Evolutionary conservation across 345 rosid genomes (phyloP), one percentile per base, ranked within the genome.

Genomic region (Salix koriyanagi): DNA sequence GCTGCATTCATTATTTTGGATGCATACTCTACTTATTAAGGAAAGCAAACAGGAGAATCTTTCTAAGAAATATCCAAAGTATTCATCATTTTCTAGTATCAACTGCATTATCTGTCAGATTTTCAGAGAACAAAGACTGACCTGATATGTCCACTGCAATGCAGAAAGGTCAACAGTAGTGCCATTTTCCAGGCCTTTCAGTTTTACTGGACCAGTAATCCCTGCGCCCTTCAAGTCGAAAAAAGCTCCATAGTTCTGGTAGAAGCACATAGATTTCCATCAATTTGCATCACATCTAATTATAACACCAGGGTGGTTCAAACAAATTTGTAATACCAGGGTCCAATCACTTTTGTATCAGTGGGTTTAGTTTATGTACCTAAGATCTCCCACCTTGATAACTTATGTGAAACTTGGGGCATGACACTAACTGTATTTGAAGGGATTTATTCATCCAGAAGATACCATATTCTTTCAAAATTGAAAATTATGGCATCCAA

Each of bases 141-240:
- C 99, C 97, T 96, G 98, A 86, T 93, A 96, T 26, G 90, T 91
- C 99, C 99, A 96, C 75, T 79, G 84, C 85, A 79, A 87, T 39
- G 91, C 86, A 78, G 94, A 84, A 69, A 93, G 89, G 85, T 93
- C 94, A 6, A 83, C 48, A 54, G 84, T 80, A 77, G 77, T 81
- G 71, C 91, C 93, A 70, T 84, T 86, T 56, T 85, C 84, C 46
- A 82, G 86, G 32, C 87, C 89, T 81, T 88, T 85, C 79, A 93
- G 80, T 67, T 83, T 87, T 81, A 96, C 97, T 18, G 99, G 99
- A 79, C 98, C 97, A 13, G 91, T 93, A 71, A 96, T 80, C 76
- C 99, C 99, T 2, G 99, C 99, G 37, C 96, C 96, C 3, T 5
- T 9, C 78, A 76, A 76, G 80, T 96, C 98, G 74, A 76, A 96